Evolutionary conservation across 2,329 filamentous ascomycete genomes (phyloP).

Genomic region (Aureobasidium melanogenum): DNA sequence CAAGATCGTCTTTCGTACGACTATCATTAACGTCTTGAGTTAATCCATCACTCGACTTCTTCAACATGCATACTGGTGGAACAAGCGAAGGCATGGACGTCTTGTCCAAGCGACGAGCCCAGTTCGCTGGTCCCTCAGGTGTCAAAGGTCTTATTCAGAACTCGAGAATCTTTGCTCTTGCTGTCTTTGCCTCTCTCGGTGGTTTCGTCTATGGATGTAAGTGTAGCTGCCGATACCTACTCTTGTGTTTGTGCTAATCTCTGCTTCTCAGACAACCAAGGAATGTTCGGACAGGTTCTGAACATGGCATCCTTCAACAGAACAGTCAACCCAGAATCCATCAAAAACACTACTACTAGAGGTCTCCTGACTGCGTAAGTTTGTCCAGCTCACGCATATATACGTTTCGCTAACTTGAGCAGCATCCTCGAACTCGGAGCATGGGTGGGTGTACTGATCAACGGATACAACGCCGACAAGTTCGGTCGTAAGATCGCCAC

Average conservation of each 20-base stretch:
- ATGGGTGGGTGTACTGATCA: slow-evolving; percentile 64
- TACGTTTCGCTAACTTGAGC: background rate
- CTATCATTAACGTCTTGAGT: background rate
- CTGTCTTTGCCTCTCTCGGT: slow-evolving; percentile 21
- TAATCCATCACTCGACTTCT: background rate
- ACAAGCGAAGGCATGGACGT: slow-evolving; percentile 4
- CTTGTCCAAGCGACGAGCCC: slow-evolving; percentile 18
- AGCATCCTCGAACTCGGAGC: slow-evolving; percentile 64
- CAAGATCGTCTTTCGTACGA: background rate
- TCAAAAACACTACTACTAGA: slow-evolving; percentile 7
- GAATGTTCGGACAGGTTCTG: slow-evolving; percentile 20
- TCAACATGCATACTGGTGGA: slow-evolving; percentile 5
- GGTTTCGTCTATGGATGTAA: slow-evolving; percentile 22
- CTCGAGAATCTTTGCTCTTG: slow-evolving; percentile 19
- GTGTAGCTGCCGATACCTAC: background rate
- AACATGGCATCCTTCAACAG: slow-evolving; percentile 19
- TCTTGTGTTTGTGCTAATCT: background rate
- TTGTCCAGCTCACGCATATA: background rate
- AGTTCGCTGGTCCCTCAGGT: slow-evolving; percentile 19
- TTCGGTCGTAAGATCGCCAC: slow-evolving; percentile 62
- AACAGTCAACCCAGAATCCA: background rate
- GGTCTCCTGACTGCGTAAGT: slow-evolving; percentile 11
- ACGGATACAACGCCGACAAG: slow-evolving; percentile 62
- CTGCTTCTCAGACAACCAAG: slow-evolving; percentile 18
- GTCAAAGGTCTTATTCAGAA: slow-evolving; percentile 19